Evolutionary conservation across 1,284 basidiomycete species (phyloP).

Genomic region (Trametes hirsuta): DNA sequence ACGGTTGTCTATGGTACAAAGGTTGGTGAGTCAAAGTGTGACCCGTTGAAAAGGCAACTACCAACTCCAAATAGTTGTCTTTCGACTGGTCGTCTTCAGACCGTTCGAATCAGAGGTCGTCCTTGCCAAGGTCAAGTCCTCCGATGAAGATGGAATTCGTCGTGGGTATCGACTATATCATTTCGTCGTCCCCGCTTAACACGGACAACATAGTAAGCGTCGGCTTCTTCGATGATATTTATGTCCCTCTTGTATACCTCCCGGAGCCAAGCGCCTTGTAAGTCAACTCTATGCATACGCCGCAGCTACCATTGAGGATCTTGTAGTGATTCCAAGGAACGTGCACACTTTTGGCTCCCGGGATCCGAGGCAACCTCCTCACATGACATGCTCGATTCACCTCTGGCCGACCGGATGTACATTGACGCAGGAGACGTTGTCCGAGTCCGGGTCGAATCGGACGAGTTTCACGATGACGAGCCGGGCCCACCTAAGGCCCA

Average conservation of each 20-base stretch:
- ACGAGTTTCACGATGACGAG: slow-evolving; percentile 91
- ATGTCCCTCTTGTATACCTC: slow-evolving; percentile 73
- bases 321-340: slow-evolving; percentile 77
- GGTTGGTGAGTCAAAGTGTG: slow-evolving; percentile 48
- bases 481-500: slow-evolving; percentile 81
- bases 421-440: slow-evolving; percentile 84
- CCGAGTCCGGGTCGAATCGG: slow-evolving; percentile 86
- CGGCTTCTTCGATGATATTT: slow-evolving; percentile 95
- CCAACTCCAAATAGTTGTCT: slow-evolving; percentile 62
- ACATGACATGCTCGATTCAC: slow-evolving; percentile 71
- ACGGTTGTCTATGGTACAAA: slow-evolving; percentile 95
- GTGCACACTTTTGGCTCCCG: slow-evolving; percentile 82
- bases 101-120: slow-evolving; percentile 93
- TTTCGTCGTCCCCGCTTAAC: not conserved
- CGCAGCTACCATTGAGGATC: not conserved
- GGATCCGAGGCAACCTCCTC: slow-evolving; percentile 57
- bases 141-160: slow-evolving; percentile 82
- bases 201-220: slow-evolving; percentile 67
- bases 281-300: slow-evolving; percentile 32
- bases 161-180: slow-evolving; percentile 49
- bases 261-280: slow-evolving; percentile 83
- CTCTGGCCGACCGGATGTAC: slow-evolving; percentile 78
- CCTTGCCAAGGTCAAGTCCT: slow-evolving; percentile 85
- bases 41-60: not conserved
- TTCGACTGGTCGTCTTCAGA: slow-evolving; percentile 89